phyloP scores from a whole-genome alignment of 148 eudicot genomes.

The Chenopodium quinoa region DNA sequence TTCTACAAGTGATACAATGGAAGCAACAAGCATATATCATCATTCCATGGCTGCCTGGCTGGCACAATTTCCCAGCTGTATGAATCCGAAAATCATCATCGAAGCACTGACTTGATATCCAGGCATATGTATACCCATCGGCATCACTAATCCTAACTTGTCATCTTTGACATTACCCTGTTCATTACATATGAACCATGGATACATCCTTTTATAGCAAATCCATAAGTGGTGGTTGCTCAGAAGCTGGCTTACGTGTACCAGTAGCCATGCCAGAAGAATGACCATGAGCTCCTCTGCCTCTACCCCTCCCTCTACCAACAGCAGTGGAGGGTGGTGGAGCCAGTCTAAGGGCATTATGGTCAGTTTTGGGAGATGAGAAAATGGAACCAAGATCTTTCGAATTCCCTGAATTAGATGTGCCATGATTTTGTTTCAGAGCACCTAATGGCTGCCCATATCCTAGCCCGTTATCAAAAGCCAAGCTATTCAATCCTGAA shows the following conservation, averaged over 20 bases:
- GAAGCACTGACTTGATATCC: not conserved
- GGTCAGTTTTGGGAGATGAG: slow-evolving; percentile 50
- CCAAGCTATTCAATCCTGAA: slow-evolving; percentile 32
- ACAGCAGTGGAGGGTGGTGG: slow-evolving; percentile 87
- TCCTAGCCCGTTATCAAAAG: slow-evolving; percentile 34
- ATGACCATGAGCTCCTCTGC: slow-evolving; percentile 67
- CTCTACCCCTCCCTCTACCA: slow-evolving; percentile 83
- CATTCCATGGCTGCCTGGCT: slow-evolving; percentile 4
- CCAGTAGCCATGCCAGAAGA: slow-evolving; percentile 24
- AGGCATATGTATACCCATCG: not conserved
- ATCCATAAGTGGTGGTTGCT: slow-evolving; percentile 85
- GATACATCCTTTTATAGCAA: slow-evolving; percentile 43
- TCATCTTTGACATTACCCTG: slow-evolving; percentile 1
- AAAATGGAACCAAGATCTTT: slow-evolving; percentile 79
- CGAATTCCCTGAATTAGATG: slow-evolving; percentile 37
- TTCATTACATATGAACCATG: not conserved
- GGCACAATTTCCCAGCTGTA: slow-evolving; percentile 11
- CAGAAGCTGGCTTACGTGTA: slow-evolving; percentile 43
- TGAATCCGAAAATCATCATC: not conserved
- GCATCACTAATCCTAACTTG: not conserved
- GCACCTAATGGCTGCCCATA: slow-evolving; percentile 49
- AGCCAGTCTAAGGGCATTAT: slow-evolving; percentile 70
- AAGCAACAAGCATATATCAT: slow-evolving; percentile 14
- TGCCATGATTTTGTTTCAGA: slow-evolving; percentile 52
- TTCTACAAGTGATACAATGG: slow-evolving; percentile 13